Percentiles rank a stretch among this genome's conserved stretches.
phyloP scores from a whole-genome alignment of 164 flowering plant species.

The Macadamia integrifolia region DNA sequence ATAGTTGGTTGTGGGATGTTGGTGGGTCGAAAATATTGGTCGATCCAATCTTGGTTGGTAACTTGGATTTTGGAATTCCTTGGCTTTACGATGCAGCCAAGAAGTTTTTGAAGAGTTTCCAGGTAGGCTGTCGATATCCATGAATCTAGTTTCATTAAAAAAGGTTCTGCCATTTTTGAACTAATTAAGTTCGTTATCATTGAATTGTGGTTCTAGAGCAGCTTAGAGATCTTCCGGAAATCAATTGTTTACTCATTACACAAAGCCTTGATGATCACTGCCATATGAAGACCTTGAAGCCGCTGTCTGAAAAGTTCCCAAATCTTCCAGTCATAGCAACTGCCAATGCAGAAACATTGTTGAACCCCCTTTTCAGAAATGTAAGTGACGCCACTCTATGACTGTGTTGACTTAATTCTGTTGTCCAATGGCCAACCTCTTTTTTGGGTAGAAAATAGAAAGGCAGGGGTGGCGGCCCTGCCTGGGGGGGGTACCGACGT shows the following conservation, averaged over 20 bases:
- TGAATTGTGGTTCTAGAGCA: conserved; percentile 32
- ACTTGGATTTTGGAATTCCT: conserved; percentile 90
- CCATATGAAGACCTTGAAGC: conserved; percentile 80
- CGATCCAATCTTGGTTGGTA: conserved; percentile 93
- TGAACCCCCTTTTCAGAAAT: conserved; percentile 69
- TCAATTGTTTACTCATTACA: conserved; percentile 76
- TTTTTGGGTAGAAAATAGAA: no score
- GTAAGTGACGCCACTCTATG: conserved; percentile 37
- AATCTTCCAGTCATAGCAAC: conserved; percentile 76
- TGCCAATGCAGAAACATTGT: conserved; percentile 72
- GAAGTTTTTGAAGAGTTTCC: conserved; percentile 64
- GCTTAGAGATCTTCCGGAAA: conserved; percentile 86
- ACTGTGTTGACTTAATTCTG: no score
- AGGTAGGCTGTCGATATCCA: conserved; percentile 37
- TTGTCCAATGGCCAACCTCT: no score
- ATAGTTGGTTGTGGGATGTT: conserved; percentile 95
- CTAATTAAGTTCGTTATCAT: background rate
- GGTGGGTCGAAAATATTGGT: conserved; percentile 66
- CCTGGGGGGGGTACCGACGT: no score
- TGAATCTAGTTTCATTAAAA: background rate
- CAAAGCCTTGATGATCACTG: conserved; percentile 99
- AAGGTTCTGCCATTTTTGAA: background rate
- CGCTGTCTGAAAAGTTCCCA: conserved; percentile 56
- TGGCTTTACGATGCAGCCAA: conserved; percentile 94
- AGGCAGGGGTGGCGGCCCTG: no score